Base-by-base conservation (phyloP, 257 asterid genomes). In the Nicotiana attenuata region DNA sequence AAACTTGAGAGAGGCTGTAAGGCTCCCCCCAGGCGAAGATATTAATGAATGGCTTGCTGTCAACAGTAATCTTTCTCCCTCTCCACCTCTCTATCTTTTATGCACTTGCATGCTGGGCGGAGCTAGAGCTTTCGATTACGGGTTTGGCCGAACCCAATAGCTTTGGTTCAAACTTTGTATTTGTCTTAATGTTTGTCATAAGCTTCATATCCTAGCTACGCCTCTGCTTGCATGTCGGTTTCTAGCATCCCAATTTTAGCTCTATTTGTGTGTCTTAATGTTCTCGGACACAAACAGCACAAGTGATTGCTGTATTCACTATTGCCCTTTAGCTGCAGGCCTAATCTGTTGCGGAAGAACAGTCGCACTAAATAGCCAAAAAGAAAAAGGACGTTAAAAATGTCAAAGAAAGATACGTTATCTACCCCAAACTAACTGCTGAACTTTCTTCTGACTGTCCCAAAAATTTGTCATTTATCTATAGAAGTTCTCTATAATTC, bases 1-100 rank as follows among this genome's bases (percentile, higher is more conserved):
- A 57, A 94, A 93, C 88, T 89, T 94, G 86, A 91, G 97, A 88
- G 98, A 94, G 87, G 98, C 97, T 68, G 98, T 94, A 81, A 89
- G 97, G 83, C 91, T 94, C 68, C 98, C 98, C 14, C 98, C 98
- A 2, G 98, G 98, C 47, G 98, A 94, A 82, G 98, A 94, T 88
- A 87, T 92, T 73, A 91, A 94, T 41, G 98, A 94, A 84, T 94
- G 97, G 97, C 98, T 94, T 29, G 98, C 97, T 71, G 97, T 93
- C 88, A 94, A 94, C 87, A 93, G 98, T 94, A 90, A 47, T 55
- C 78, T 63, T 84, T 82, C 85, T 68, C 75, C 85, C 85, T 84
- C 87, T 78, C 83, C 57, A 66, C 76, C 64, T 55, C 63, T 17
- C 83, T 35, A 9, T 71, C 41, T 50, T 75, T 50, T 16, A 75